Conservation (phyloP, 352 stramenopile species). For the Phytophthora sojae region DNA sequence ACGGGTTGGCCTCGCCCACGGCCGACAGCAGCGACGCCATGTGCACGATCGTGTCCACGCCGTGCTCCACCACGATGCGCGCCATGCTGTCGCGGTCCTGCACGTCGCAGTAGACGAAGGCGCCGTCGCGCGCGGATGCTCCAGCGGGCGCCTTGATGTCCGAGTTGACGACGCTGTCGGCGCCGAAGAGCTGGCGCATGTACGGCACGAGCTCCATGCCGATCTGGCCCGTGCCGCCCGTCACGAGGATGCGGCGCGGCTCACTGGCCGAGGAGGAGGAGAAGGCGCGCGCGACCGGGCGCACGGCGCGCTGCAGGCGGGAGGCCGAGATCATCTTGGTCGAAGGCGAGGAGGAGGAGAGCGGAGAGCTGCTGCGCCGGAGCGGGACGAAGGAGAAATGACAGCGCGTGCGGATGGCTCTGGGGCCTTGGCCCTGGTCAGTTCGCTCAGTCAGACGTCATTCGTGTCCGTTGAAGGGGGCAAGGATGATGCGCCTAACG, state of each 20-base stretch:
- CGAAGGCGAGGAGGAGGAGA: not conserved
- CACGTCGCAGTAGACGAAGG: conserved; percentile 88
- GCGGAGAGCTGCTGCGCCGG: not conserved
- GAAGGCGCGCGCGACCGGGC: conserved; percentile 17
- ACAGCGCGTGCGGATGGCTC: not conserved
- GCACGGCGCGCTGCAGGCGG: conserved; percentile 21
- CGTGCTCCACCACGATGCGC: conserved; percentile 89
- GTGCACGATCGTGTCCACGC: conserved; percentile 91
- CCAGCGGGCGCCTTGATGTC: conserved; percentile 74
- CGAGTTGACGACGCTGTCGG: conserved; percentile 78
- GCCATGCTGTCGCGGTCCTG: conserved; percentile 76
- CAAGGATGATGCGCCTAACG: conserved; percentile 12
- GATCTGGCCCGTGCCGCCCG: conserved; percentile 84
- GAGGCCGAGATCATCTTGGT: conserved; percentile 16
- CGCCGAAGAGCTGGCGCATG: conserved; percentile 70
- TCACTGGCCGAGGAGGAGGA: conserved; percentile 8
- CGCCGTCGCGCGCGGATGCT: conserved; percentile 44
- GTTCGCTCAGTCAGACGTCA: conserved; percentile 29
- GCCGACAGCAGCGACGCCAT: conserved; percentile 92
- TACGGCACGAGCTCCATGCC: conserved; percentile 89
- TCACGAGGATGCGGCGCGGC: conserved; percentile 73
- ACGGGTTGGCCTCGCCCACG: conserved; percentile 91
- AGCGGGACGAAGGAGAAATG: conserved; percentile 35
- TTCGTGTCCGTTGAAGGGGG: conserved; percentile 31
- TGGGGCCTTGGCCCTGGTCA: not conserved